phyloP scores from a whole-genome alignment of 2,329 filamentous ascomycete species.

The Beauveria medogensis region DNA sequence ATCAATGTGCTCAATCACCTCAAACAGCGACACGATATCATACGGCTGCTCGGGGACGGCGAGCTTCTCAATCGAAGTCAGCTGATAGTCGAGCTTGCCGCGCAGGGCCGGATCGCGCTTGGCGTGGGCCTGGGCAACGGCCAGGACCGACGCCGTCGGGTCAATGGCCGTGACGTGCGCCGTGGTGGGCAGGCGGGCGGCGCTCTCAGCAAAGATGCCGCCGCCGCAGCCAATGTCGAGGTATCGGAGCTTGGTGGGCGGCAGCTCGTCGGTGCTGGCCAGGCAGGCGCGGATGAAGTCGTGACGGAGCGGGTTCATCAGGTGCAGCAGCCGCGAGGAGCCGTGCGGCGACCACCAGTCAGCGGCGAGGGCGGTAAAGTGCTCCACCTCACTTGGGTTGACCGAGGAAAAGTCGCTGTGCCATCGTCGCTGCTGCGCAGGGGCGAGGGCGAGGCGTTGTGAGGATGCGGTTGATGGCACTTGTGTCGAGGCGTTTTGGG shows the following conservation, averaged over 20 bases:
- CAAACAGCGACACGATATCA: constrained; percentile 82
- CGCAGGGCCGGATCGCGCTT: constrained; percentile 61
- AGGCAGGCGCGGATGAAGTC: constrained; percentile 78
- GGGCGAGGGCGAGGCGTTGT: background rate
- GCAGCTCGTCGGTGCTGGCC: constrained; percentile 36
- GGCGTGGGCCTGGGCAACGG: constrained; percentile 69
- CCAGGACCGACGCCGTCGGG: constrained; percentile 64
- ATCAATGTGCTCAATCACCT: constrained; percentile 90
- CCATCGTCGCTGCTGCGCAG: background rate
- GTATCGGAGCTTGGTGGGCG: constrained; percentile 45
- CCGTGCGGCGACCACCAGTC: constrained; percentile 98
- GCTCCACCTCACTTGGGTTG: constrained; percentile 80
- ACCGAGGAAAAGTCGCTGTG: constrained; percentile 54
- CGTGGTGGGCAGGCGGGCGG: constrained; percentile 59
- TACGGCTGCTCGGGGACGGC: constrained; percentile 43
- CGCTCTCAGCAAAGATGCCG: constrained; percentile 89
- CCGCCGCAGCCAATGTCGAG: constrained; percentile 94
- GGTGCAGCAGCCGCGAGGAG: constrained; percentile 82
- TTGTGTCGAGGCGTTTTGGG: background rate
- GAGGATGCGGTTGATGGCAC: background rate
- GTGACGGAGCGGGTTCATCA: constrained; percentile 96
- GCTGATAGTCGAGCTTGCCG: constrained; percentile 61
- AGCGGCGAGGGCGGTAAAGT: constrained; percentile 89
- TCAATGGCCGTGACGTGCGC: constrained; percentile 66
- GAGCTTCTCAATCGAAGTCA: constrained; percentile 69